Evolutionary conservation across 768 basidiomycete species (phyloP), one percentile per base, ranked within the genome.

Genomic region (Pleurotus citrinopileatus): DNA sequence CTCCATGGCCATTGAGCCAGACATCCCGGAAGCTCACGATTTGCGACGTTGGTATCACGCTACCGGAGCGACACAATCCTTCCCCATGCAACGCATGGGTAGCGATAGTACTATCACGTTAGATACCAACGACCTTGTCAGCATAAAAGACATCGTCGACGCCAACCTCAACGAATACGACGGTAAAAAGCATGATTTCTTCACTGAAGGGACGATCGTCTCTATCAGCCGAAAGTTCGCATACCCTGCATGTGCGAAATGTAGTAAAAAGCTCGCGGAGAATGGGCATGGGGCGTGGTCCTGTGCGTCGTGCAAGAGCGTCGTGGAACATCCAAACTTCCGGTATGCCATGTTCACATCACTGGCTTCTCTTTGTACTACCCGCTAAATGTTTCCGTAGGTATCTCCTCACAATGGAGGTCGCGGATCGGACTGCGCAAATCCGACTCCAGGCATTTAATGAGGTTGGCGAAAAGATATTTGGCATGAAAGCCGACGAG

Each of bases 21-120:
- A 37, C 29, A 9, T 37, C 29, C n/a, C 15, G 2, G 48, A 51
- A 25, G 15, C 48, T 4, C 36, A 17, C 15, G 48, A 51, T 32
- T 22, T 51, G n/a, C 48, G 34, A 22, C 27, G 23, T n/a, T 51
- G 48, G 48, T 51, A 51, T 19, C 27, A 37, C 48, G 12, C 48
- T 0, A 3, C 25, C n/a, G 48, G 48, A 9, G 7, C 34, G 15
- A 23, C 28, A 2, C 29, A 36, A 9, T 29, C 10, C 15, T 37
- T 51, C 34, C 48, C 13, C 10, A 12, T 32, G 8, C 34, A 32
- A 22, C 9, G 22, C 32, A 25, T 48, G 37, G 52, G 34, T 13
- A 23, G n/a, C 3, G 19, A 22, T 29, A 8, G 26, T 27, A 15
- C 25, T n/a, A 20, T 13, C 48, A 25, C 12, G 10, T 15, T 20